Percentiles rank a stretch among this genome's conserved stretches.
Evolutionary conservation across 2,329 filamentous ascomycete species (phyloP).

Genomic region (Arthrobotrys megalospora): DNA sequence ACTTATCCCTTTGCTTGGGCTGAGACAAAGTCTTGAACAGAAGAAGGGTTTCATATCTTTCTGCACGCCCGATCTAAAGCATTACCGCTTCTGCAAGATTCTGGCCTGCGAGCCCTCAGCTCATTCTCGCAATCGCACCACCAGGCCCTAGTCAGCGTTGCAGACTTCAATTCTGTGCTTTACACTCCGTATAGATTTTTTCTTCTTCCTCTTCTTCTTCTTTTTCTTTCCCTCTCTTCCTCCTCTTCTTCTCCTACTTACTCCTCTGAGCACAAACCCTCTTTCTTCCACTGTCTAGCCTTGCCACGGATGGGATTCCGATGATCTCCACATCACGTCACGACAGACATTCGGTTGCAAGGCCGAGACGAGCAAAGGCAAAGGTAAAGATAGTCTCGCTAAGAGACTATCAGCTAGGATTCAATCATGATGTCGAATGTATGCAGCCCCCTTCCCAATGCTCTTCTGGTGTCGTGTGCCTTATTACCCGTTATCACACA

Average conservation of each 20-base stretch:
- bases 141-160: constrained; percentile 14
- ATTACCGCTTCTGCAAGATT: constrained; percentile 24
- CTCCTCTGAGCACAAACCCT: constrained; percentile 12
- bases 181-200: constrained; percentile 6
- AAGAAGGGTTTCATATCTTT: constrained; percentile 33
- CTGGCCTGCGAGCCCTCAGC: not conserved
- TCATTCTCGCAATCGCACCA: constrained; percentile 21
- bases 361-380: constrained; percentile 59
- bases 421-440: constrained; percentile 55
- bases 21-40: constrained; percentile 38
- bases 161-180: constrained; percentile 1
- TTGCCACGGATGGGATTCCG: constrained; percentile 60
- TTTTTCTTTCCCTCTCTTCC: not conserved
- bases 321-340: constrained; percentile 61
- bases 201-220: constrained; percentile 9
- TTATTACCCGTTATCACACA: not conserved
- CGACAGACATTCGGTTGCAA: constrained; percentile 56
- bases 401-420: constrained; percentile 50
- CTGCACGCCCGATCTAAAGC: constrained; percentile 11
- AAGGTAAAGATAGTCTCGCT: constrained; percentile 54
- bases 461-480: constrained; percentile 34
- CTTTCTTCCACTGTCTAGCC: constrained; percentile 17
- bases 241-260: not conserved
- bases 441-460: not conserved
- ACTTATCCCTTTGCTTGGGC: constrained; percentile 25